phyloP scores from a whole-genome alignment of 2,329 filamentous ascomycete species.

The Drechslerella coelobrocha region DNA sequence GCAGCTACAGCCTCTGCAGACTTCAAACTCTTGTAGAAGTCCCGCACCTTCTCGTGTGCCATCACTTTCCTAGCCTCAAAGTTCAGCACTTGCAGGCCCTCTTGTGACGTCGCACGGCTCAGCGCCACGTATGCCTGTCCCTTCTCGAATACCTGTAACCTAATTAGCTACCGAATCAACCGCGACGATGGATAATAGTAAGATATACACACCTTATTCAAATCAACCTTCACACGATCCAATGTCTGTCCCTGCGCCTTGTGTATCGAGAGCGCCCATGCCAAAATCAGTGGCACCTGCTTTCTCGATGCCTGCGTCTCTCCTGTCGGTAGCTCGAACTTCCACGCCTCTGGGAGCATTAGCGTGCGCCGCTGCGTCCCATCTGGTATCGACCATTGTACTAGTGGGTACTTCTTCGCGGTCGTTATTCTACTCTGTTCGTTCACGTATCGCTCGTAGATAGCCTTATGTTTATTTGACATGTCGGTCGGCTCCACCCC shows the following conservation, averaged over 20 bases:
- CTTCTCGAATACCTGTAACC: slow-evolving; percentile 78
- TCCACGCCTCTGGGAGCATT: slow-evolving; percentile 89
- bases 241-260: slow-evolving; percentile 87
- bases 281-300: slow-evolving; percentile 81
- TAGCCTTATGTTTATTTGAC: slow-evolving; percentile 58
- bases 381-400: slow-evolving; percentile 81
- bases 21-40: slow-evolving; percentile 83
- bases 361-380: slow-evolving; percentile 78
- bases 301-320: slow-evolving; percentile 76
- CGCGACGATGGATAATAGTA: neutral
- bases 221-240: slow-evolving; percentile 90
- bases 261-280: slow-evolving; percentile 96
- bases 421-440: slow-evolving; percentile 63
- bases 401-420: slow-evolving; percentile 75
- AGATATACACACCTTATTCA: slow-evolving; percentile 67
- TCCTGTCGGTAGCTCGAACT: slow-evolving; percentile 93
- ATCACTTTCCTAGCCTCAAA: slow-evolving; percentile 93
- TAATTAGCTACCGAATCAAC: slow-evolving; percentile 4
- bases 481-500: slow-evolving; percentile 1
- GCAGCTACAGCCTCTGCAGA: slow-evolving; percentile 67
- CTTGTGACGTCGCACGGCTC: slow-evolving; percentile 86
- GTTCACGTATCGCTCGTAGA: slow-evolving; percentile 60
- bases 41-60: slow-evolving; percentile 84
- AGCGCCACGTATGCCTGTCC: slow-evolving; percentile 97
- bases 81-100: slow-evolving; percentile 82